These are phyloP conservation scores for Diaporthe destruens DNA, from an alignment of 2,329 filamentous ascomycete genomes.

Conservation along the genomic window DNA sequence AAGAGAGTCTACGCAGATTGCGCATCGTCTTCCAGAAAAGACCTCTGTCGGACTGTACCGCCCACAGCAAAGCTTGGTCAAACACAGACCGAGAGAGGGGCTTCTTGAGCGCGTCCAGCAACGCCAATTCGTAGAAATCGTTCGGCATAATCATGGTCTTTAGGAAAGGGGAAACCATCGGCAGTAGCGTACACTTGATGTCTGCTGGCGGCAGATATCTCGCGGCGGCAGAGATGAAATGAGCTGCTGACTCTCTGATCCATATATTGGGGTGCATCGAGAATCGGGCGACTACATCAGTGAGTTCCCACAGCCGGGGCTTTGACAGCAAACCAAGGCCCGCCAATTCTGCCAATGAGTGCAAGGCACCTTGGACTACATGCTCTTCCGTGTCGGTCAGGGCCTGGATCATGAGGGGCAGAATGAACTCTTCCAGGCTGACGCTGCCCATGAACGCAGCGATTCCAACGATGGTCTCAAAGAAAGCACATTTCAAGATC, in stretches of 20 bases:
- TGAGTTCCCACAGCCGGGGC: slow-evolving; percentile 86
- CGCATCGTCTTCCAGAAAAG: slow-evolving; percentile 87
- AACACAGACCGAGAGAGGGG: slow-evolving; percentile 84
- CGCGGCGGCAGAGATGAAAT: slow-evolving; percentile 84
- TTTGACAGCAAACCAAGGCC: slow-evolving; percentile 88
- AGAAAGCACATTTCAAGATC: slow-evolving; percentile 96
- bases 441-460: slow-evolving; percentile 90
- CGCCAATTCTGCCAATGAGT: slow-evolving; percentile 89
- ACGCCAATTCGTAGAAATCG: slow-evolving; percentile 74
- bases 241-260: slow-evolving; percentile 90
- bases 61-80: slow-evolving; percentile 90
- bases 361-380: slow-evolving; percentile 90
- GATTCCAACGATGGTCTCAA: slow-evolving; percentile 94
- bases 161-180: slow-evolving; percentile 84
- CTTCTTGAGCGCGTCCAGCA: slow-evolving; percentile 86
- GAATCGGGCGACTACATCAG: slow-evolving; percentile 86
- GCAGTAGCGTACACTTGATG: slow-evolving; percentile 83
- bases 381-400: slow-evolving; percentile 93
- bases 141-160: slow-evolving; percentile 76
- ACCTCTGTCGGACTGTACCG: slow-evolving; percentile 81
- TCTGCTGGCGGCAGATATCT: slow-evolving; percentile 84
- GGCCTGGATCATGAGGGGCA: slow-evolving; percentile 95
- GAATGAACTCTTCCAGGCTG: slow-evolving; percentile 92
- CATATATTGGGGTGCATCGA: slow-evolving; percentile 94
- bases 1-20: slow-evolving; percentile 73